A percentile compares a stretch with the other conserved stretches of the same genome.
phyloP scores from a whole-genome alignment of 2,329 filamentous ascomycete species.

The Paecilomyces niveus region DNA sequence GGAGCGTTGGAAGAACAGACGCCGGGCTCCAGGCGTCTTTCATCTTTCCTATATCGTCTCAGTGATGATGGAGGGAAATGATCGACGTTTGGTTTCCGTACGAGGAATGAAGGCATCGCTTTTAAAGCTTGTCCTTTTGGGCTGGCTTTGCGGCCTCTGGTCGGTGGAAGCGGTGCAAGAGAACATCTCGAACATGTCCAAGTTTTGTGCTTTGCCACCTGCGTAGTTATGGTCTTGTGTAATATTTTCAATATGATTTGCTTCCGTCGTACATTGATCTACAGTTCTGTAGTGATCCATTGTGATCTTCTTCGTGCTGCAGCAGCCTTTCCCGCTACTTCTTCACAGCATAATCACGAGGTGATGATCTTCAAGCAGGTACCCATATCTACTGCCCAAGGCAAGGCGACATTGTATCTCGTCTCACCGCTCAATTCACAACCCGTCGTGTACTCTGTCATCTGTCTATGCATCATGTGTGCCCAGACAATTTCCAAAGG shows the following conservation, averaged over 20 bases:
- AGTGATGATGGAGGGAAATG: slow-evolving; percentile 5
- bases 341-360: too few relatives aligned
- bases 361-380: not conserved
- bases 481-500: too few relatives aligned
- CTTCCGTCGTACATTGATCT: not conserved
- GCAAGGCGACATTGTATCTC: not conserved
- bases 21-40: slow-evolving; percentile 14
- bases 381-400: not conserved
- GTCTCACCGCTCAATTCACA: not conserved
- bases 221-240: not conserved
- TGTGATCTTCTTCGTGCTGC: not conserved
- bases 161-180: slow-evolving; percentile 32
- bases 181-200: slow-evolving; percentile 33
- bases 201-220: not conserved
- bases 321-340: not conserved
- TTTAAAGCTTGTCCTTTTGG: slow-evolving; percentile 17
- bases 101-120: slow-evolving; percentile 32
- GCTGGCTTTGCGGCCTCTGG: slow-evolving; percentile 11
- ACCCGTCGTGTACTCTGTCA: not conserved
- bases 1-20: slow-evolving; percentile 69
- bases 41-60: slow-evolving; percentile 14
- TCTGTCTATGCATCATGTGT: too few relatives aligned
- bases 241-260: not conserved
- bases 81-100: slow-evolving; percentile 1
- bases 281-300: not conserved